Evolutionary conservation across 1,139 yeast genomes (phyloP).

Genomic region (Blastobotrys persicus): DNA sequence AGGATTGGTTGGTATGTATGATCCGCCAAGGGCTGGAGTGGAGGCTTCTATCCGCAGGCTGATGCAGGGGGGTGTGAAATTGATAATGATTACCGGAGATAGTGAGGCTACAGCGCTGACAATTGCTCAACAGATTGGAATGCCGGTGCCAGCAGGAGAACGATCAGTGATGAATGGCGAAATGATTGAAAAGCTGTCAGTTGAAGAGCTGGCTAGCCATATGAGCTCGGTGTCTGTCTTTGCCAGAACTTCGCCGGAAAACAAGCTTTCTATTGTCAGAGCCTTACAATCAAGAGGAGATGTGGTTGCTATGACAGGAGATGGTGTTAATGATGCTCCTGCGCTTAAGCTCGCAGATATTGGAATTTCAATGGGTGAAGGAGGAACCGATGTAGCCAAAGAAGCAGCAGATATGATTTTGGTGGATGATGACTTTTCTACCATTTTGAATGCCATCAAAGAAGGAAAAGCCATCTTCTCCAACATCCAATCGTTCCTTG

Average conservation of each 20-base stretch:
- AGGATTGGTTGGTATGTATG: conserved; percentile 92
- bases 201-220: conserved; percentile 65
- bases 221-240: conserved; percentile 84
- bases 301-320: conserved; percentile 98
- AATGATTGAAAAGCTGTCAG: conserved; percentile 67
- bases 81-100: conserved; percentile 97
- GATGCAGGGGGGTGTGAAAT: conserved; percentile 90
- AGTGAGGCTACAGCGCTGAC: conserved; percentile 88
- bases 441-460: conserved; percentile 86
- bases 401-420: conserved; percentile 98
- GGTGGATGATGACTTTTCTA: conserved; percentile 93
- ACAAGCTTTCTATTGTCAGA: conserved; percentile 85
- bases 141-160: conserved; percentile 63
- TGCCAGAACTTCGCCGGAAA: conserved; percentile 97
- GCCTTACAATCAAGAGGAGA: conserved; percentile 92
- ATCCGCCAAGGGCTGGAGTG: conserved; percentile 91
- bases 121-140: conserved; percentile 89
- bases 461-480: conserved; percentile 96
- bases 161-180: conserved; percentile 78
- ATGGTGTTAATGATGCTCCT: conserved; percentile 99
- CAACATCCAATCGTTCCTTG: conserved; percentile 88
- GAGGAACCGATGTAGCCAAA: conserved; percentile 97
- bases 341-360: conserved; percentile 95
- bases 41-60: conserved; percentile 66
- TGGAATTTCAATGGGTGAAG: conserved; percentile 95